Base-by-base conservation (phyloP, 495 filamentous ascomycete genomes). In the Cercophora newfieldiana region DNA sequence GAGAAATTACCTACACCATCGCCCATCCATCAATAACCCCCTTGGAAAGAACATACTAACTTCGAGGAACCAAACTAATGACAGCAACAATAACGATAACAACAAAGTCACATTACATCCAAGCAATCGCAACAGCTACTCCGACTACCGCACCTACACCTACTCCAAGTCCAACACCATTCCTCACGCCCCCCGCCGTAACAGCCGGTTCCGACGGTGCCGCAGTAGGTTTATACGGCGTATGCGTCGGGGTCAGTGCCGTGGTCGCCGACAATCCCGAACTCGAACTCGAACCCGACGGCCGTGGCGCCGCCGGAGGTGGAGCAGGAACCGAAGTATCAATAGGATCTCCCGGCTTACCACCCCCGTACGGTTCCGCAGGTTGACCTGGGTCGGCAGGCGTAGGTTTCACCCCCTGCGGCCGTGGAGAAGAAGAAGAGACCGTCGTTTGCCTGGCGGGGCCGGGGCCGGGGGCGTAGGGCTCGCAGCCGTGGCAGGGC, bases 401-500 rank as follows among this genome's bases (percentile, higher is more conserved):
- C 21, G 50, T 14, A 8, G 21, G 21, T 53, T 22, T 53, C 50
- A n/a, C n/a, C n/a, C n/a, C n/a, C n/a, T n/a, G n/a, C n/a, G n/a
- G n/a, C n/a, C n/a, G n/a, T n/a, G n/a, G n/a, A n/a, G n/a, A n/a
- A n/a, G n/a, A n/a, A n/a, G n/a, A n/a, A 7, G 37, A 18, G 7
- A 18, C 7, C 37, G 37, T 18, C 7, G 53, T 56, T 18, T 24
- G 25, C 12, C 12, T 10, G 26, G 22, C 7, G 26, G 54, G 25
- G 16, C 25, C 14, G 26, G 54, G 24, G 6, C 4, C 54, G 8
- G 26, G 54, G 18, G 19, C 6, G 29, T 68, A 72, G 0, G 69
- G 66, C 7, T 25, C 66, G 61, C 75, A 77, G 7, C 65, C 69
- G 28, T 77, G 64, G 65, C 75, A 77, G 3, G 69, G 65, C 3